phyloP scores from a whole-genome alignment of 1,284 basidiomycete genomes.

The Sphaerobolus stellatus region DNA sequence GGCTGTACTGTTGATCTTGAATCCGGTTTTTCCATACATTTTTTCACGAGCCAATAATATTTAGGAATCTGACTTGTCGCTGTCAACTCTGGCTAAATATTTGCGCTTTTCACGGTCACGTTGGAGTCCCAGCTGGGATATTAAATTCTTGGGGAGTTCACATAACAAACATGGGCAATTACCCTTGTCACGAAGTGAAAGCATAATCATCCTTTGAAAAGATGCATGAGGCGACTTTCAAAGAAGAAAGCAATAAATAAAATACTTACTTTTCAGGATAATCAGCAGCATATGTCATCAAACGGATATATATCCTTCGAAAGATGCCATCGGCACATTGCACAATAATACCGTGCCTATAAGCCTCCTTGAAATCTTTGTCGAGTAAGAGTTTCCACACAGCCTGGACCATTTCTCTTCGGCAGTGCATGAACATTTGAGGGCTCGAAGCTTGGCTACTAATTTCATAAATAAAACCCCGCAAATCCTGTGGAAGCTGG shows the following conservation, averaged over 20 bases:
- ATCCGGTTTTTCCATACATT: constrained; percentile 27
- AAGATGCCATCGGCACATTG: constrained; percentile 21
- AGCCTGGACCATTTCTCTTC: constrained; percentile 30
- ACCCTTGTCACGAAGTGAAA: constrained; percentile 29
- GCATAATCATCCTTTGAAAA: constrained; percentile 28
- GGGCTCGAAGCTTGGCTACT: constrained; percentile 13
- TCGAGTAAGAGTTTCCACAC: constrained; percentile 28
- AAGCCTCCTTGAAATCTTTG: constrained; percentile 28
- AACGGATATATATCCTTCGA: constrained; percentile 17
- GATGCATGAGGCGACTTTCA: constrained; percentile 28
- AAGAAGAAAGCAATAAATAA: neutral
- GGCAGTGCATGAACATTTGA: constrained; percentile 22
- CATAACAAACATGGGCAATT: constrained; percentile 33
- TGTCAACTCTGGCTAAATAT: constrained; percentile 3
- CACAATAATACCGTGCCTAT: constrained; percentile 26
- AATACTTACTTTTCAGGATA: constrained; percentile 35
- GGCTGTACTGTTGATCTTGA: constrained; percentile 19
- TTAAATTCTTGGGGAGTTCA: constrained; percentile 21
- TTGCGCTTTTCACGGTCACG: constrained; percentile 11
- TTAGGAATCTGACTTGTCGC: neutral
- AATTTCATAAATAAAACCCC: constrained; percentile 5
- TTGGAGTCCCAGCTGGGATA: constrained; percentile 20
- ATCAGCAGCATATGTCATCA: constrained; percentile 29
- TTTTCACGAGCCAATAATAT: constrained; percentile 19
- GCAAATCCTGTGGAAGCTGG: constrained; percentile 26